Conservation (phyloP, 106 monocot genomes). For the Alisma plantagoaquatica region DNA sequence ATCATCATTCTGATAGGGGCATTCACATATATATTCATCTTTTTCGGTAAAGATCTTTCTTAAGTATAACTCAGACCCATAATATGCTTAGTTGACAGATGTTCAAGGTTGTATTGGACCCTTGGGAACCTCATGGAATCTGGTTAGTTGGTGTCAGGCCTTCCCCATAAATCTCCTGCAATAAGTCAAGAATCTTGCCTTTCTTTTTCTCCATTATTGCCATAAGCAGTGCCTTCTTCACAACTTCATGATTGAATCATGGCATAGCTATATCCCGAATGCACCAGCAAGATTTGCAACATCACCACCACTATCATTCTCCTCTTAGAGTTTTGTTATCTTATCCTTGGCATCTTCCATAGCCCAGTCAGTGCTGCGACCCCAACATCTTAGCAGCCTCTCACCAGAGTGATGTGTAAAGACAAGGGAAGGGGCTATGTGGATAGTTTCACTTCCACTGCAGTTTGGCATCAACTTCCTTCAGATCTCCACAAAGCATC, state of each 20-base stretch:
- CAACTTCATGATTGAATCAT: slow-evolving; percentile 88
- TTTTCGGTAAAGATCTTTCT: no score
- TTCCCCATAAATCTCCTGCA: slow-evolving; percentile 62
- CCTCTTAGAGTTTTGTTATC: slow-evolving; percentile 64
- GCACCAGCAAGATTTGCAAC: slow-evolving; percentile 57
- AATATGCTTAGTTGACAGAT: no score
- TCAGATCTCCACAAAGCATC: slow-evolving; percentile 56
- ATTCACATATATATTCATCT: no score
- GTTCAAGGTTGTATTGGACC: slow-evolving; percentile 57
- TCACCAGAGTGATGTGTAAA: slow-evolving; percentile 75
- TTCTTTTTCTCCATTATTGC: slow-evolving; percentile 95
- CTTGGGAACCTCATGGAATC: slow-evolving; percentile 73
- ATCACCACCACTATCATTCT: slow-evolving; percentile 69
- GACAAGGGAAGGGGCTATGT: slow-evolving; percentile 45
- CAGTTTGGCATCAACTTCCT: slow-evolving; percentile 34
- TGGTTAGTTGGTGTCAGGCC: slow-evolving; percentile 82
- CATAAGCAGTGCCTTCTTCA: slow-evolving; percentile 82
- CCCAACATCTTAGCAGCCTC: slow-evolving; percentile 80
- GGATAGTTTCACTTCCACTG: slow-evolving; percentile 50
- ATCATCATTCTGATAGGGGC: no score
- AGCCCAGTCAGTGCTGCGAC: slow-evolving; percentile 79
- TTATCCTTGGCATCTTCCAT: slow-evolving; percentile 93
- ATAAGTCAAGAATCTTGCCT: slow-evolving; percentile 39
- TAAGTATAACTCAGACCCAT: no score
- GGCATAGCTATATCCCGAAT: slow-evolving; percentile 78